Evolutionary conservation across 2,329 filamentous ascomycete species (phyloP).

Genomic region (Helotiales sp.): DNA sequence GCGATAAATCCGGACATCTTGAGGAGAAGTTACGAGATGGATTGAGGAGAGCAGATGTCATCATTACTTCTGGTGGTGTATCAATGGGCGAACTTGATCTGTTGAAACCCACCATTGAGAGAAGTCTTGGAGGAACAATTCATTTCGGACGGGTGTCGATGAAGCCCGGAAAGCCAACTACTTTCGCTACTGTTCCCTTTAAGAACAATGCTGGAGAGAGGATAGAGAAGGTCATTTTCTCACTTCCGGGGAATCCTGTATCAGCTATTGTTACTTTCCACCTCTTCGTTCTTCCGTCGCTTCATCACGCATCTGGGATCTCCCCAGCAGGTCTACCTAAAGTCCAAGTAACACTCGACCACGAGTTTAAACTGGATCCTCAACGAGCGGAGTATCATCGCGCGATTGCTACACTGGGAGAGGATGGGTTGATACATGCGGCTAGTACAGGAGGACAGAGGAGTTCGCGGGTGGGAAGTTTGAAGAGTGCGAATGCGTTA

Average conservation of each 20-base stretch:
- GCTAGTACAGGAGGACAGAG: constrained; percentile 86
- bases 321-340: constrained; percentile 67
- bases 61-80: constrained; percentile 91
- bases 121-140: constrained; percentile 84
- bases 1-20: constrained; percentile 69
- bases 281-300: constrained; percentile 84
- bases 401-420: constrained; percentile 66
- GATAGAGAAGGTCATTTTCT: constrained; percentile 74
- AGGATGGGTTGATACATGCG: constrained; percentile 70
- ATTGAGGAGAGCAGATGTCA: constrained; percentile 72
- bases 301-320: constrained; percentile 76
- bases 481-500: constrained; percentile 85
- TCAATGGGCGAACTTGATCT: constrained; percentile 98
- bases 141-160: constrained; percentile 95
- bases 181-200: constrained; percentile 83
- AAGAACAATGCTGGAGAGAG: constrained; percentile 60
- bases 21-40: constrained; percentile 77
- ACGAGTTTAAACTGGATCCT: constrained; percentile 74
- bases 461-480: constrained; percentile 85
- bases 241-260: constrained; percentile 90
- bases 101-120: constrained; percentile 93
- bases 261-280: constrained; percentile 92
- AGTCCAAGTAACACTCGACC: constrained; percentile 68
- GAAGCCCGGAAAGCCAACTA: constrained; percentile 98
- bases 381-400: constrained; percentile 85